Evolutionary conservation across 2,329 filamentous ascomycete genomes (phyloP), one percentile per base, ranked within the genome.

Genomic region (Fusarium sp.): DNA sequence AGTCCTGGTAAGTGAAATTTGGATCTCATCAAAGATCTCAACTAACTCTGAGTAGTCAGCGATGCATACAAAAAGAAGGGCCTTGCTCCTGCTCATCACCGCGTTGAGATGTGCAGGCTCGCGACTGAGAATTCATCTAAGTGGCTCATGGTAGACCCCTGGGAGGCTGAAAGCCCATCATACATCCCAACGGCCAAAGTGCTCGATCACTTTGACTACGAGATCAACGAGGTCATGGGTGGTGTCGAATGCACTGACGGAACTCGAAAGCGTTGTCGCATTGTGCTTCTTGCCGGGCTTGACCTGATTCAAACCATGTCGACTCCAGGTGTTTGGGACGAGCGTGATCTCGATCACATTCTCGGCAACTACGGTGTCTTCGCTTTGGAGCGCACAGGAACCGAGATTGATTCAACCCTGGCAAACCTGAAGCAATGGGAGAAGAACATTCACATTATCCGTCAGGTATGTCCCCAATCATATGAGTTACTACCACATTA

Each of bases 141-240:
- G 52, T 78, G 77, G 90, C 83, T 96, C 62, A 93, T 93, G 88
- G 92, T 96, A 45, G 93, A 97, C 76, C 89, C 92, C 0, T 96
- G 92, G 90, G 94, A 97, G 83, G 92, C 93, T 35, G 91, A 73
- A 89, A 96, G 80, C 87, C 90, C 74, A 86, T 92, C 70, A 8
- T 98, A 97, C 77, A 90, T 93, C 65, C 93, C 94, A 17, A 98
- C 95, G 1, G 95, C 94, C 39, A 87, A 91, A 72, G 94, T 97
- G 40, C 84, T 97, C 48, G 93, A 97, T 75, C 95, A 97, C 79
- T 96, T 97, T 73, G 90, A 96, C 70, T 82, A 95, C 75, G 93
- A 97, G 78, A 92, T 97, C 76, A 97, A 97, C 77, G 75, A 79
- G 51, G 86, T 87, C 23, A 87, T 93, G 44, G 94, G 94, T 8